phyloP scores from a whole-genome alignment of 176 grass and related monocot genomes.

The Metroxylon sagu region DNA sequence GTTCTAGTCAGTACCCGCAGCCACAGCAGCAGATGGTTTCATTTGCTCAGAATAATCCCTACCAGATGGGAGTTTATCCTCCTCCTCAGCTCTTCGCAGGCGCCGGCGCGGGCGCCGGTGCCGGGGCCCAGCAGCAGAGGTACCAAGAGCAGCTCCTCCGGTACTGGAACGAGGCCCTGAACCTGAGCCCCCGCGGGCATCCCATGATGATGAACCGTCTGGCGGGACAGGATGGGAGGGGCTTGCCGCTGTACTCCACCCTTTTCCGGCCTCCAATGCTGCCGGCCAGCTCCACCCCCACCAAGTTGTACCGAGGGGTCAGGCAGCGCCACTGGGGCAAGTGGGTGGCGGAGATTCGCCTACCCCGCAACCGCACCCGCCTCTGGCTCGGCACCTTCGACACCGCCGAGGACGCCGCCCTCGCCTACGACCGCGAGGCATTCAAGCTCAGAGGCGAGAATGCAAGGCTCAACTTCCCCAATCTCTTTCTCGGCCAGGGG shows the following conservation, averaged over 20 bases:
- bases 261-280: too few relatives aligned
- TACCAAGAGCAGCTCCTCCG: constrained; percentile 10
- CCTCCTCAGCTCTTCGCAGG: background rate
- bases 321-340: too few relatives aligned
- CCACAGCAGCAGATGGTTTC: constrained; percentile 19
- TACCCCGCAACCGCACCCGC: constrained; percentile 40
- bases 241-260: background rate
- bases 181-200: constrained; percentile 18
- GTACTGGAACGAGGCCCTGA: constrained; percentile 20
- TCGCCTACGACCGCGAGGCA: constrained; percentile 16
- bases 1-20: background rate
- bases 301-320: too few relatives aligned
- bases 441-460: constrained; percentile 25
- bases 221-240: background rate
- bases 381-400: constrained; percentile 93
- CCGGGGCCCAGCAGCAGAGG: background rate
- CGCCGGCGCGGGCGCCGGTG: background rate
- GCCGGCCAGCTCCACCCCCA: too few relatives aligned
- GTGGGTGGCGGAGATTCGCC: too few relatives aligned
- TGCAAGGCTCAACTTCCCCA: constrained; percentile 23
- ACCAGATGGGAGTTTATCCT: background rate
- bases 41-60: background rate
- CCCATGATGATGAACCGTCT: constrained; percentile 5
- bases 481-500: constrained; percentile 12
- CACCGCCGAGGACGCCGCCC: constrained; percentile 51